phyloP scores from a whole-genome alignment of 345 rosid genomes.

The Salix purpurea region DNA sequence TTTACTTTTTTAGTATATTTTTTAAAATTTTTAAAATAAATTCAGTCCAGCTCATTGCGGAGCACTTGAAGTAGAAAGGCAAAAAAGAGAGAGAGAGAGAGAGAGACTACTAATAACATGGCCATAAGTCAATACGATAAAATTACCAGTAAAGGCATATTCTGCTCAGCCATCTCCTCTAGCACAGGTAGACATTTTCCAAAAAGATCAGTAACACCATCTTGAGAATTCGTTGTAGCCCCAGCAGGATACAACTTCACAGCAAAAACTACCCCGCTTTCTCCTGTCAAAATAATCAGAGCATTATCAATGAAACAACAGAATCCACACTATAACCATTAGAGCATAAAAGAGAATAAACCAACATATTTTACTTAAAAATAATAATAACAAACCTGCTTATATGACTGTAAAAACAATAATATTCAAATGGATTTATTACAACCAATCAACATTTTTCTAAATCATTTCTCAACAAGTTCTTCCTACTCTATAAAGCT shows the following conservation, averaged over 20 bases:
- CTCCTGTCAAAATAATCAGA: conserved; percentile 41
- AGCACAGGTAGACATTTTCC: conserved; percentile 86
- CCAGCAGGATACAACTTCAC: conserved; percentile 98
- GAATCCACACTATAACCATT: background rate
- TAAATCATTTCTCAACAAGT: background rate
- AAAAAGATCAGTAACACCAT: conserved; percentile 87
- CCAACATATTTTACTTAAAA: too few relatives aligned
- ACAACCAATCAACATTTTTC: background rate
- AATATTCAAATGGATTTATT: background rate
- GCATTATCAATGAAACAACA: background rate
- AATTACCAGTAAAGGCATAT: conserved; percentile 86
- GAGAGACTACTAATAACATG: background rate
- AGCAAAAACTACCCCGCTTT: conserved; percentile 77
- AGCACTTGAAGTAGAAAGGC: background rate
- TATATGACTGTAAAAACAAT: background rate
- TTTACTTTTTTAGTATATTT: too few relatives aligned
- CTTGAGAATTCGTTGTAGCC: conserved; percentile 92
- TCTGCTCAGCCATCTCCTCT: conserved; percentile 81
- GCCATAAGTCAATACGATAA: background rate
- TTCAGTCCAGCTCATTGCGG: too few relatives aligned
- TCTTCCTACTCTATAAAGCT: background rate
- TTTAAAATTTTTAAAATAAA: too few relatives aligned
- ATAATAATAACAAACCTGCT: background rate
- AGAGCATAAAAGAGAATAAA: background rate
- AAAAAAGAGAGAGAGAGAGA: background rate